Evolutionary conservation across 2,329 filamentous ascomycete species (phyloP), one percentile per base, ranked within the genome.

Genomic region (Aspergillus hortae): DNA sequence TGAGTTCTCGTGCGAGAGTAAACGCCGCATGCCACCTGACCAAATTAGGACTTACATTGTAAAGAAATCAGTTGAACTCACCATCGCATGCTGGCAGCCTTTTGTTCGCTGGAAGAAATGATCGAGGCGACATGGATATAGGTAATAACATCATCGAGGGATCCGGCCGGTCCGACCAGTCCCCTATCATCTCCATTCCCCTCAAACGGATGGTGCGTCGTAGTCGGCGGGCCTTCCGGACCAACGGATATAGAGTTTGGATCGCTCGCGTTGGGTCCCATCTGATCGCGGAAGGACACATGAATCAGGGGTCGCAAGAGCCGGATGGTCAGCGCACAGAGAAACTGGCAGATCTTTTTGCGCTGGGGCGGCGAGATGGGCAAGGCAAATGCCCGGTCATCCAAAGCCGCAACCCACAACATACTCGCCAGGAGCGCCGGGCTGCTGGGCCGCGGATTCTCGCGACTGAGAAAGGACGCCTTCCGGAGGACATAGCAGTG

Each of bases 331-430:
- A 96, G 78, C 64, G 95, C 90, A 30, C 95, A 81, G 33, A 96
- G 77, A 71, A 89, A 92, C 71, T 95, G 90, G 70, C 91, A 96
- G 49, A 94, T 87, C 67, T 89, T 89, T 54, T 87, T 88, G 47
- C 92, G 81, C 15, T 90, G 88, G 12, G 89, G 89, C 2, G 90
- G 89, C 27, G 88, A 84, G 47, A 88, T 89, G n/a, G 90, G 90
- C 56, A 96, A 72, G 64, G 91, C 90, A 41, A 90, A 83, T 9
- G 90, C 90, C 66, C 95, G 90, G 71, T 90, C 94, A 15, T 91
- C 95, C 68, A 96, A 87, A n/a, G 91, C 91, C 27, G 90, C 90
- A 44, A 95, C 89, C 91, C 91, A 96, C n/a, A 96, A 81, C 84
- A 96, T 96, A 72, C 90, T 95, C 35, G 92, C 89, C 23, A 96